phyloP scores from a whole-genome alignment of 2,329 filamentous ascomycete genomes.

The Ceratocystis lukuohia region DNA sequence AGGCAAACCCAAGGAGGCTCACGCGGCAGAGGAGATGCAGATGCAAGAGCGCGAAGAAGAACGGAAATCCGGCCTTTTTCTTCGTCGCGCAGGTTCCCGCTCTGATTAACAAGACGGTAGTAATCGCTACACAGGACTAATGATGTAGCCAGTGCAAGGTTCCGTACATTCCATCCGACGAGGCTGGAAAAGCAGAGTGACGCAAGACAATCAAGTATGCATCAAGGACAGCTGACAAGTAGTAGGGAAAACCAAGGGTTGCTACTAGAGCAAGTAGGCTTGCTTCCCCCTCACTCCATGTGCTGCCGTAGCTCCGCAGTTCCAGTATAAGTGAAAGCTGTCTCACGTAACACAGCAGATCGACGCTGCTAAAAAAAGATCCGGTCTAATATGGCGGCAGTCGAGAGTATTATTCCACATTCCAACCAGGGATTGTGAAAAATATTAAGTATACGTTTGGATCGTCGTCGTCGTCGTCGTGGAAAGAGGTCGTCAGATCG shows the following conservation, averaged over 20 bases:
- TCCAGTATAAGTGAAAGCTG: neutral
- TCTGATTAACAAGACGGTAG: neutral
- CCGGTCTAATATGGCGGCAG: neutral
- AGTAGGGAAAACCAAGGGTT: neutral
- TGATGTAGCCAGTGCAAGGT: neutral
- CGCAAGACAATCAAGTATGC: neutral
- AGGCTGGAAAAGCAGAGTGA: neutral
- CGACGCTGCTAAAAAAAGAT: neutral
- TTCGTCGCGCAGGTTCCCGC: neutral
- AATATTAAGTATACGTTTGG: neutral
- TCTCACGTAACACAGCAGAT: neutral
- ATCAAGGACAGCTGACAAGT: neutral
- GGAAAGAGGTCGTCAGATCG: constrained; percentile 6
- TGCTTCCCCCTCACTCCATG: neutral
- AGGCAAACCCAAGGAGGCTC: neutral
- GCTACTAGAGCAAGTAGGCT: neutral
- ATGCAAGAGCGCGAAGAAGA: neutral
- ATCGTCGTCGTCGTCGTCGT: neutral
- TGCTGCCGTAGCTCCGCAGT: neutral
- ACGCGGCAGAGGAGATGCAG: neutral
- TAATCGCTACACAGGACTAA: neutral
- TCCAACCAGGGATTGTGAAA: constrained; percentile 9
- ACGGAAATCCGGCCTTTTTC: neutral
- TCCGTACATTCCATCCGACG: neutral
- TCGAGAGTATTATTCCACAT: neutral